Conservation (phyloP, 2,329 filamentous ascomycete genomes). For the Botrytis galanthina region DNA sequence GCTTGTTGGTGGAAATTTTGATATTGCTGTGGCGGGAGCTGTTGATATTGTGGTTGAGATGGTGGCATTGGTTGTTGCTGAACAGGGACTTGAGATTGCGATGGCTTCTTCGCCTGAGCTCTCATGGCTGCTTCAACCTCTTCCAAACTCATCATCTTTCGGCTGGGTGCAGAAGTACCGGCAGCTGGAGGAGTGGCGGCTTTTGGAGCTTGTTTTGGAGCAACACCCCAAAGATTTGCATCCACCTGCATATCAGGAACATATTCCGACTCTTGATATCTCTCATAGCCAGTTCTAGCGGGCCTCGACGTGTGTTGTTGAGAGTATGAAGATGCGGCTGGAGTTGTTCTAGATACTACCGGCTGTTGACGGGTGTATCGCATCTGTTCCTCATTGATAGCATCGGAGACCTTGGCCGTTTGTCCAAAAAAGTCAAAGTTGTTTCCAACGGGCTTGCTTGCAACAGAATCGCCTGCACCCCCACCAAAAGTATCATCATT, state of each 20-base stretch:
- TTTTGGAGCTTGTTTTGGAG: conserved; percentile 48
- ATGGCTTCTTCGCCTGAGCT: conserved; percentile 58
- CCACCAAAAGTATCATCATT: conserved; percentile 92
- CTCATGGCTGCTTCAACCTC: conserved; percentile 95
- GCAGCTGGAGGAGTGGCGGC: conserved; percentile 31
- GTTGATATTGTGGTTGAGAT: conserved; percentile 25
- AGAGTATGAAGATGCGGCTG: conserved; percentile 42
- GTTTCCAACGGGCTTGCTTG: conserved; percentile 65
- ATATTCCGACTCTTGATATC: conserved; percentile 79
- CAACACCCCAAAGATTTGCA: conserved; percentile 86
- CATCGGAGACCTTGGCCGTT: conserved; percentile 81
- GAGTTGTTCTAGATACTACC: conserved; percentile 47
- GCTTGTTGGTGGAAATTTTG: conserved; percentile 27
- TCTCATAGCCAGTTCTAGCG: conserved; percentile 81
- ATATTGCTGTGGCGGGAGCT: conserved; percentile 32
- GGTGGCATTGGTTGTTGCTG: conserved; percentile 26
- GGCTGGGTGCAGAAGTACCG: conserved; percentile 42
- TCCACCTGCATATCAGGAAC: conserved; percentile 90
- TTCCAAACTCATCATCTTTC: conserved; percentile 92
- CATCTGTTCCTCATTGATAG: conserved; percentile 86
- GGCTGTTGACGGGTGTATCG: conserved; percentile 76
- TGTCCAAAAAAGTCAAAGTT: conserved; percentile 97
- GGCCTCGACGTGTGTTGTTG: conserved; percentile 53
- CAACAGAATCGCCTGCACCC: conserved; percentile 44
- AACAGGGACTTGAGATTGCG: conserved; percentile 37